Percentiles rank a stretch among this genome's conserved stretches.
These are phyloP conservation scores for button mushroom (Agaricus bisporus) DNA, from an alignment of 768 basidiomycete species.

Conservation along the genomic window DNA sequence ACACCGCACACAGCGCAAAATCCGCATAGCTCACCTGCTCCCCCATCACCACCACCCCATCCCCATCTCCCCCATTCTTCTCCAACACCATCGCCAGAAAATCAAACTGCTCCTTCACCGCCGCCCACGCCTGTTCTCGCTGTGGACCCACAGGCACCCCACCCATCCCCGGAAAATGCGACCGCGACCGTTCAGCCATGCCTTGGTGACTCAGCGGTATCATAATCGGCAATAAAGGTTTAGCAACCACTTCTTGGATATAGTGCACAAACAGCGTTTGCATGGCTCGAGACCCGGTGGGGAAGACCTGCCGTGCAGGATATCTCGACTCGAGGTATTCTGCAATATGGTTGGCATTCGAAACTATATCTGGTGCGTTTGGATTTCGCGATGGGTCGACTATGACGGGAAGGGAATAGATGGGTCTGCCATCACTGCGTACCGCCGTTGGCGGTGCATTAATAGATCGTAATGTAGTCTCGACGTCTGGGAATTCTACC, in stretches of 20 bases:
- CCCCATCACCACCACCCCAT: conserved; percentile 61
- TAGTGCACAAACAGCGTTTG: conserved; percentile 68
- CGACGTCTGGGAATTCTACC: conserved; percentile 68
- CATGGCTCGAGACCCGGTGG: conserved; percentile 62
- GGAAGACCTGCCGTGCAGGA: conserved; percentile 65
- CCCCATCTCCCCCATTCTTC: conserved; percentile 58
- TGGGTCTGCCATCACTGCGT: conserved; percentile 49
- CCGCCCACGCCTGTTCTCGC: conserved; percentile 59
- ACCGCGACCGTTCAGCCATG: conserved; percentile 48
- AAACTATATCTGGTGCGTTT: conserved; percentile 42
- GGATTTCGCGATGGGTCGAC: conserved; percentile 48
- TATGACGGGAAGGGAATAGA: conserved; percentile 68
- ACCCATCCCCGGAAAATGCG: conserved; percentile 33
- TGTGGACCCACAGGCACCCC: conserved; percentile 30
- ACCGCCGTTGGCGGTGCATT: conserved; percentile 51
- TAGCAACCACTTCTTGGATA: conserved; percentile 57
- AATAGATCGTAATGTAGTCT: conserved; percentile 49
- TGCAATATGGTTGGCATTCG: conserved; percentile 56
- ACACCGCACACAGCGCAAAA: conserved; percentile 64
- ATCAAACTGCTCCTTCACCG: conserved; percentile 61
- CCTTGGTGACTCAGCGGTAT: conserved; percentile 61
- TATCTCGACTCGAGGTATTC: conserved; percentile 68
- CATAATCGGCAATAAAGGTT: conserved; percentile 65
- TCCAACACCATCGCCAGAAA: conserved; percentile 60
- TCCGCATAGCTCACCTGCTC: conserved; percentile 66